phyloP scores from a whole-genome alignment of 163 green algal species.

The Chlamydomonas reinhardtii region DNA sequence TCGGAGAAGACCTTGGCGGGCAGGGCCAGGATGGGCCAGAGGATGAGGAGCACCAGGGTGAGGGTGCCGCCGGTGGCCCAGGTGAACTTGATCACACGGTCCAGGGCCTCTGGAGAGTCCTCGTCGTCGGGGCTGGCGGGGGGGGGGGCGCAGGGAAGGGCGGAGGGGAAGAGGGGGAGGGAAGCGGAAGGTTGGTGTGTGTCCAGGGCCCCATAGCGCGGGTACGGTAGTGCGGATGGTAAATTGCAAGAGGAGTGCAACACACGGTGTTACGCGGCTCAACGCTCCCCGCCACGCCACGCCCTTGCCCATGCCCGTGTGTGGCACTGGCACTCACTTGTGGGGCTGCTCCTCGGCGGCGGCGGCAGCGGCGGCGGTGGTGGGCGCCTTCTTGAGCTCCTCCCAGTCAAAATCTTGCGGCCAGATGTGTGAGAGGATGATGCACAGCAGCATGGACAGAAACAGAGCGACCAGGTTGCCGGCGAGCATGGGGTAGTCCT shows the following conservation, averaged over 20 bases:
- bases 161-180: no score
- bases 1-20: slow-evolving; percentile 85
- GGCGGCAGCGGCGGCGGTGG: slow-evolving; percentile 70
- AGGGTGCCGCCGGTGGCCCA: slow-evolving; percentile 72
- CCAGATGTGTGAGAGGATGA: slow-evolving; percentile 72
- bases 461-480: slow-evolving; percentile 90
- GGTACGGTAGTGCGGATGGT: no score
- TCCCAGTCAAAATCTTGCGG: slow-evolving; percentile 82
- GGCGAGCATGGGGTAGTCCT: slow-evolving; percentile 87
- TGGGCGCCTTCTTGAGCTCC: slow-evolving; percentile 51
- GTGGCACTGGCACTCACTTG: no score
- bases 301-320: no score
- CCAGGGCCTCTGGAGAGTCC: slow-evolving; percentile 63
- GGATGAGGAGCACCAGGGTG: slow-evolving; percentile 81
- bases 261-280: no score
- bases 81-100: slow-evolving; percentile 68
- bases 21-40: slow-evolving; percentile 88
- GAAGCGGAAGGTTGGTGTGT: not conserved
- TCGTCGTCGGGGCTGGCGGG: slow-evolving; percentile 35
- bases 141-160: no score
- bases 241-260: no score
- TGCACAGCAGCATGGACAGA: slow-evolving; percentile 74
- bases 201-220: no score
- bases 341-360: slow-evolving; percentile 70
- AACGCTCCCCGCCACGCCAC: no score